Evolutionary conservation across 306 rosid species (phyloP), one percentile per base, ranked within the genome.

Genomic region (Ochetophila trinervis): DNA sequence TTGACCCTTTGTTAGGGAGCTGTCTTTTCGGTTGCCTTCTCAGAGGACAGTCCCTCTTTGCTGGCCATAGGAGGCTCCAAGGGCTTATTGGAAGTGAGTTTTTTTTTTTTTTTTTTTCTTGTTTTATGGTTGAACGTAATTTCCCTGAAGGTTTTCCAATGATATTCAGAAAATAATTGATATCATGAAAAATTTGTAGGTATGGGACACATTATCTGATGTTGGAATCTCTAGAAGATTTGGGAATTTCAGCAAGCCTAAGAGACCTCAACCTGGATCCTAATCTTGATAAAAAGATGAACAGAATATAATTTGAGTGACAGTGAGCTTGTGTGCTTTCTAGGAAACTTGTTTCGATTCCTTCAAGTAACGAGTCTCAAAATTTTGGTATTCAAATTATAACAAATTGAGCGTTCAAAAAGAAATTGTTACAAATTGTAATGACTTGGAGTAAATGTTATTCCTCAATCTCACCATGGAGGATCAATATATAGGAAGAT

Each of bases 21-120:
- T 49, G 75, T 93, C 36, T 93, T 88, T 76, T 79, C 86, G 20
- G 30, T 86, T 74, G 71, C 87, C 12, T 94, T 94, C 79, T 80
- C 96, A 5, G 82, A 76, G 68, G 99, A 94, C 81, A 75, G 77
- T 62, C 97, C 96, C 6, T 94, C 84, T 79, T 80, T 86, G 74
- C 80, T 90, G 74, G 99, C 95, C 19, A 78, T 93, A 9, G 98
- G 97, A 72, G 99, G 99, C 70, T 88, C 91, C 2, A 75, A 86
- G 69, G 99, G 99, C 21, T 81, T 65, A 61, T 73, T 89, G 62
- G 72, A 89, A 68, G 97, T 87, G 80, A 86, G 95, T 71, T 14
- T 24, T 55, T 20, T 23, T 63, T 60, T 60, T 16, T 60, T 23
- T 52, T 65, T 21, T 62, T 58, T 14, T 18, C 32, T 50, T 63